phyloP scores from a whole-genome alignment of 2,329 filamentous ascomycete species.

The Paracoccidioides brasiliensis region DNA sequence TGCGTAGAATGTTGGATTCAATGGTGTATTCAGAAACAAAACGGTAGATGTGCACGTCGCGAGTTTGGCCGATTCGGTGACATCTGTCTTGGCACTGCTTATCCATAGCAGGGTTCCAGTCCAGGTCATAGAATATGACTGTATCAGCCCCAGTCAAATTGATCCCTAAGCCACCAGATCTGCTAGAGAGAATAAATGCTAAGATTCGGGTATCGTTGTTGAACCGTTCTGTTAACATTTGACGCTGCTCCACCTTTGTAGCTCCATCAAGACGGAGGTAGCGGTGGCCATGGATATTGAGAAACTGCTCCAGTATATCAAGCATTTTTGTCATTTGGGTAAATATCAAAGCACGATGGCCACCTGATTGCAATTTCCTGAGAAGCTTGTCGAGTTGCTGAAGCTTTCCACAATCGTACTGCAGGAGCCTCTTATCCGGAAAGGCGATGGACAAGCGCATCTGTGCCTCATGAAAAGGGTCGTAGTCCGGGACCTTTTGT shows the following conservation, averaged over 20 bases:
- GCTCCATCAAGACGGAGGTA: constrained; percentile 94
- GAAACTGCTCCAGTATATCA: constrained; percentile 91
- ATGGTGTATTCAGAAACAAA: constrained; percentile 90
- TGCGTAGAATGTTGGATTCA: constrained; percentile 92
- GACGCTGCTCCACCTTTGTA: constrained; percentile 88
- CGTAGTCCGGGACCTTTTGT: constrained; percentile 45
- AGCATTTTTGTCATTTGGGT: constrained; percentile 99
- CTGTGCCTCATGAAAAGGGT: constrained; percentile 87
- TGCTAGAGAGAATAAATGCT: constrained; percentile 87
- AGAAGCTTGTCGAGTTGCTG: constrained; percentile 79
- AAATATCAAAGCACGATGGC: constrained; percentile 92
- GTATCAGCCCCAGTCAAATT: constrained; percentile 94
- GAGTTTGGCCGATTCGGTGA: constrained; percentile 92
- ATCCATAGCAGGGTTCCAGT: constrained; percentile 99
- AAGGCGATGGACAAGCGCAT: constrained; percentile 93
- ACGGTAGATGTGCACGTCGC: constrained; percentile 95
- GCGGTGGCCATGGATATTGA: constrained; percentile 95
- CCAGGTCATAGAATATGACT: constrained; percentile 96
- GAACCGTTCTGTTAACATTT: constrained; percentile 91
- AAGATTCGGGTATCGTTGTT: constrained; percentile 87
- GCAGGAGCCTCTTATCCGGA: constrained; percentile 86
- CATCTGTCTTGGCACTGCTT: constrained; percentile 97
- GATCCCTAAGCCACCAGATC: constrained; percentile 88
- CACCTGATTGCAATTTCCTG: constrained; percentile 72
- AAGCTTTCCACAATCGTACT: constrained; percentile 95